These are phyloP conservation scores for Salix dunnii DNA, from an alignment of 345 rosid genomes.

Conservation along the genomic window DNA sequence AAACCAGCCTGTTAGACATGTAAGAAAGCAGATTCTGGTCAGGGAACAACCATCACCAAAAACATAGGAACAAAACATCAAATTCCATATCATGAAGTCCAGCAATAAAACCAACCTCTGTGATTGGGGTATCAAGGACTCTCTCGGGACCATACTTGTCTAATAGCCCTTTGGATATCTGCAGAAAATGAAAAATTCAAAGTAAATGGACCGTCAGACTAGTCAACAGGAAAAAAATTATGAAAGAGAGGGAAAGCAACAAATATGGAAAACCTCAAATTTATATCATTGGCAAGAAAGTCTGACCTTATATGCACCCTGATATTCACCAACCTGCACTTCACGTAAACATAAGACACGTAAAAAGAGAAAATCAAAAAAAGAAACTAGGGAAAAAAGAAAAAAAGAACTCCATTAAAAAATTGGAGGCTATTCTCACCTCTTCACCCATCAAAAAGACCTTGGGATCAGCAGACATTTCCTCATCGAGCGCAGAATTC, in stretches of 20 bases:
- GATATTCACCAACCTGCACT: constrained; percentile 93
- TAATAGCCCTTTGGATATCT: constrained; percentile 79
- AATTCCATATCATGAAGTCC: background rate
- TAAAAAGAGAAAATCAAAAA: background rate
- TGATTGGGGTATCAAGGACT: constrained; percentile 89
- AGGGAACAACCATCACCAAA: background rate
- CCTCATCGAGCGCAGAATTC: constrained; percentile 88
- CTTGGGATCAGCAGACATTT: constrained; percentile 92
- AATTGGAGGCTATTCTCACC: constrained; percentile 34
- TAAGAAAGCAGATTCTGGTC: constrained; percentile 8
- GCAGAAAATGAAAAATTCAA: constrained; percentile 10
- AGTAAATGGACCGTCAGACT: constrained; percentile 1
- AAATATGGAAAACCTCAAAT: background rate
- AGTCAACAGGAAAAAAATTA: background rate
- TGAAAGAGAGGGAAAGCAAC: background rate
- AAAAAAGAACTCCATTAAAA: background rate
- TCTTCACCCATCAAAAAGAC: constrained; percentile 95
- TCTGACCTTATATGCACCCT: constrained; percentile 97
- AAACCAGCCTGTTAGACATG: constrained; percentile 78
- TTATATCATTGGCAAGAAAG: background rate
- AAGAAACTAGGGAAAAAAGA: background rate
- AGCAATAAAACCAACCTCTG: constrained; percentile 53
- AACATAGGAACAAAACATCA: background rate
- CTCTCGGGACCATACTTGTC: constrained; percentile 91
- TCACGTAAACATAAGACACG: constrained; percentile 1